Conservation (phyloP, 78 protist species). For the Polysphondylium violaceum region DNA sequence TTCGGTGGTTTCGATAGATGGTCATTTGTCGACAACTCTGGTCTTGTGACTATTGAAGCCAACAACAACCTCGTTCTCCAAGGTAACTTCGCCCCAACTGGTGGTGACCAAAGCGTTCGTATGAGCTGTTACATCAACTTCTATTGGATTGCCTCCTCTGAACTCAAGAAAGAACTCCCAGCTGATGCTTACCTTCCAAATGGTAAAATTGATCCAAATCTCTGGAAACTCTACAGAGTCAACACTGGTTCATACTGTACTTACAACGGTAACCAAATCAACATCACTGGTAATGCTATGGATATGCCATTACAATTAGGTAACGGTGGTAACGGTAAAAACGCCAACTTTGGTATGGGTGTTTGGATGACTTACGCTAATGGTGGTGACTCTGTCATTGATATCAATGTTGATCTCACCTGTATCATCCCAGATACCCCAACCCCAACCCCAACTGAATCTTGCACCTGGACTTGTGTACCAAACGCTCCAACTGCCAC, state of each 20-base stretch:
- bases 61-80: not conserved
- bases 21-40: not conserved
- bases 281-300: not conserved
- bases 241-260: constrained; percentile 1
- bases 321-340: constrained; percentile 63
- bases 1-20: constrained; percentile 15
- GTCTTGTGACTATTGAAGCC: not conserved
- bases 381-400: not conserved
- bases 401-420: constrained; percentile 49
- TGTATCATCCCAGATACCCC: constrained; percentile 20
- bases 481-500: constrained; percentile 2
- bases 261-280: no score
- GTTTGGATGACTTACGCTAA: constrained; percentile 39
- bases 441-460: constrained; percentile 4
- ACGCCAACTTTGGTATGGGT: constrained; percentile 56
- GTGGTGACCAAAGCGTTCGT: not conserved
- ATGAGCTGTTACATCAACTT: constrained; percentile 20
- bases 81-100: not conserved
- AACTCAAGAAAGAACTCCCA: constrained; percentile 17
- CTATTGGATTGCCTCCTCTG: not conserved
- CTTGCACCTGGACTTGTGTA: not conserved
- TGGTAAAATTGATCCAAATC: constrained; percentile 27
- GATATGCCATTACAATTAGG: constrained; percentile 48
- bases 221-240: constrained; percentile 23
- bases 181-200: not conserved